phyloP scores from a whole-genome alignment of 2,329 filamentous ascomycete species.

The Diaporthe humulicola region DNA sequence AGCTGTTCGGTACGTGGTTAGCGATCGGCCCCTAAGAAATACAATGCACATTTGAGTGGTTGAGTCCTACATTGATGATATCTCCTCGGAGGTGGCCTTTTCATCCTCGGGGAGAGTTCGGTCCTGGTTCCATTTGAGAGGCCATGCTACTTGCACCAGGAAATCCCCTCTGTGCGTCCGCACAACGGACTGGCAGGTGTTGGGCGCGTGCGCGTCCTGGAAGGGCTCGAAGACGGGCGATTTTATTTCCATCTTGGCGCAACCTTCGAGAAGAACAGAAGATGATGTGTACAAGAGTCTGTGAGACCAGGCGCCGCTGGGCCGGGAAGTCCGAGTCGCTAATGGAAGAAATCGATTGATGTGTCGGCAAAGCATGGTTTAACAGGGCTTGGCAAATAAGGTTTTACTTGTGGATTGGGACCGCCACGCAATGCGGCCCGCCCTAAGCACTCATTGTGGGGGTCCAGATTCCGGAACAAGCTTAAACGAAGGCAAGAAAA shows the following conservation, averaged over 20 bases:
- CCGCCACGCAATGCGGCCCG: background rate
- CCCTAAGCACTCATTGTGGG: background rate
- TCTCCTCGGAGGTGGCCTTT: background rate
- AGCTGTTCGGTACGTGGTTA: background rate
- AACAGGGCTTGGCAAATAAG: background rate
- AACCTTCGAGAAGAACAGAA: background rate
- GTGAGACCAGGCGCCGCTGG: background rate
- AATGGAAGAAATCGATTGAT: background rate
- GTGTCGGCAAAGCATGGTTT: background rate
- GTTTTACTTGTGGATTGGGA: background rate
- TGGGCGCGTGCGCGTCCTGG: conserved; percentile 2
- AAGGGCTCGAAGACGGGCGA: conserved; percentile 11
- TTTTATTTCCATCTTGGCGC: background rate
- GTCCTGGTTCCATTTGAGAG: conserved; percentile 28
- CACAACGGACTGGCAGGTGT: conserved; percentile 21
- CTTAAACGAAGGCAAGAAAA: background rate
- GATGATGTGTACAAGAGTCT: background rate
- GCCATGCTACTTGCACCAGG: conserved; percentile 28
- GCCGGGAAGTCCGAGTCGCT: background rate
- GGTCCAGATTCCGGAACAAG: background rate
- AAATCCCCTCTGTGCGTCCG: conserved; percentile 24
- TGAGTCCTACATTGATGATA: conserved; percentile 2
- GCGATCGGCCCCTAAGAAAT: background rate
- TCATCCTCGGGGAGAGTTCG: background rate
- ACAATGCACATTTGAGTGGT: background rate